A percentile compares a stretch with the other conserved stretches of the same genome.
These are phyloP conservation scores for Ceratorhiza oryzae-sativae DNA, from an alignment of 1,284 basidiomycete genomes.

Conservation along the genomic window DNA sequence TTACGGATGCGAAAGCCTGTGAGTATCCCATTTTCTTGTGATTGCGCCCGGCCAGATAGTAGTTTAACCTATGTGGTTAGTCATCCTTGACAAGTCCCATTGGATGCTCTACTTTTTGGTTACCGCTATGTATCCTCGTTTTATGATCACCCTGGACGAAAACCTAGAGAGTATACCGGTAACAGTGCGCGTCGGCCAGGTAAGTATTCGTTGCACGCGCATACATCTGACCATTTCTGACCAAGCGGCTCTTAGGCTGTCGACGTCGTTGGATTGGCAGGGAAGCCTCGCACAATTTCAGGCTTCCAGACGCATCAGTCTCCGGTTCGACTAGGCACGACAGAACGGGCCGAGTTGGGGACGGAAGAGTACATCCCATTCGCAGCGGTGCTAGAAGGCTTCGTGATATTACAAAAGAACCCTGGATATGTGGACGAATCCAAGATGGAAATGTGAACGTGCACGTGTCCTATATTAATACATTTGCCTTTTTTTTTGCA, in stretches of 20 bases:
- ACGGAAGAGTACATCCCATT: conserved; percentile 97
- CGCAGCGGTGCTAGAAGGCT: conserved; percentile 86
- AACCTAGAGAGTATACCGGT: conserved; percentile 84
- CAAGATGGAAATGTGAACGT: conserved; percentile 42
- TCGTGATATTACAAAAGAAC: conserved; percentile 88
- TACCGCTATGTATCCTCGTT: conserved; percentile 97
- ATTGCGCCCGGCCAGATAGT: neutral
- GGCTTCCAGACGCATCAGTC: conserved; percentile 98
- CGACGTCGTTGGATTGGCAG: conserved; percentile 90
- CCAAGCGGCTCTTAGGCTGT: conserved; percentile 63
- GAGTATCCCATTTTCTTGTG: conserved; percentile 55
- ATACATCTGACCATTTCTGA: conserved; percentile 42
- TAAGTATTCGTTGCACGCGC: conserved; percentile 46
- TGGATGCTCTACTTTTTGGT: conserved; percentile 99
- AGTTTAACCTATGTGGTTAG: conserved; percentile 52
- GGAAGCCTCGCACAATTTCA: conserved; percentile 89
- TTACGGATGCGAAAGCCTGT: conserved; percentile 94
- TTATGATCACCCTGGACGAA: conserved; percentile 97
- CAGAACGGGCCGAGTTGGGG: conserved; percentile 92
- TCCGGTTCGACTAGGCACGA: conserved; percentile 92
- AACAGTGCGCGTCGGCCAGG: conserved; percentile 94
- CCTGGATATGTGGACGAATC: conserved; percentile 57
- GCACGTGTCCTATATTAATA: conserved; percentile 28
- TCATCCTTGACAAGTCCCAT: conserved; percentile 92
- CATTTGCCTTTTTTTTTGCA: conserved; percentile 20